Evolutionary conservation across 495 filamentous ascomycete genomes (phyloP).

Genomic region (Talaromyces liani): DNA sequence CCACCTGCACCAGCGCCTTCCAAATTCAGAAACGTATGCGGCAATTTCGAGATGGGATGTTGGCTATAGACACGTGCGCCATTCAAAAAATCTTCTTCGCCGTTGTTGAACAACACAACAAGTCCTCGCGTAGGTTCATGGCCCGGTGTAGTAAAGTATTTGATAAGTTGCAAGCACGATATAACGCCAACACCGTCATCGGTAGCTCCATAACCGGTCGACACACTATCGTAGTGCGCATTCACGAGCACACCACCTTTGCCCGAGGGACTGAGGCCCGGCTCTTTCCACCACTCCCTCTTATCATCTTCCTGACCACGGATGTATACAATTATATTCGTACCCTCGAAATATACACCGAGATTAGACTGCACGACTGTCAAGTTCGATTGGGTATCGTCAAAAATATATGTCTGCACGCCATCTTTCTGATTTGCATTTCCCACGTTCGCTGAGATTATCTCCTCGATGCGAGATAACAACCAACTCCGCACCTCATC

Average conservation of each 20-base stretch:
- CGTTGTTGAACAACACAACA: constrained; percentile 86
- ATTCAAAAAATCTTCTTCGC: constrained; percentile 89
- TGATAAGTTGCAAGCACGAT: constrained; percentile 77
- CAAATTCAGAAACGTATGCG: constrained; percentile 84
- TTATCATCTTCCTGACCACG: constrained; percentile 67
- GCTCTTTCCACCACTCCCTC: constrained; percentile 55
- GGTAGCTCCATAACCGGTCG: constrained; percentile 84
- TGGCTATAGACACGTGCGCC: constrained; percentile 81
- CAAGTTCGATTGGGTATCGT: constrained; percentile 74
- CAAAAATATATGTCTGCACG: constrained; percentile 50
- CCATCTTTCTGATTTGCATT: background rate
- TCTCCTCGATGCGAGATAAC: constrained; percentile 60
- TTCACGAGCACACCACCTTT: constrained; percentile 84
- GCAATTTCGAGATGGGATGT: constrained; percentile 67
- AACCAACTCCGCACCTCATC: constrained; percentile 74
- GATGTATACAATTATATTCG: constrained; percentile 88
- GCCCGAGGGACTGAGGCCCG: constrained; percentile 38
- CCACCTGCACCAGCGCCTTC: constrained; percentile 95
- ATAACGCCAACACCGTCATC: constrained; percentile 90
- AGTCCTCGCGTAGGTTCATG: constrained; percentile 73
- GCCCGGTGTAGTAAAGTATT: constrained; percentile 73
- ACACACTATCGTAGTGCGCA: constrained; percentile 93
- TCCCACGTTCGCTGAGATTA: constrained; percentile 29
- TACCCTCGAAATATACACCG: constrained; percentile 78
- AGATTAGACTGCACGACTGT: constrained; percentile 37